Evolutionary conservation across 805 yeast species (phyloP).

Genomic region (Metschnikowia henanensis): DNA sequence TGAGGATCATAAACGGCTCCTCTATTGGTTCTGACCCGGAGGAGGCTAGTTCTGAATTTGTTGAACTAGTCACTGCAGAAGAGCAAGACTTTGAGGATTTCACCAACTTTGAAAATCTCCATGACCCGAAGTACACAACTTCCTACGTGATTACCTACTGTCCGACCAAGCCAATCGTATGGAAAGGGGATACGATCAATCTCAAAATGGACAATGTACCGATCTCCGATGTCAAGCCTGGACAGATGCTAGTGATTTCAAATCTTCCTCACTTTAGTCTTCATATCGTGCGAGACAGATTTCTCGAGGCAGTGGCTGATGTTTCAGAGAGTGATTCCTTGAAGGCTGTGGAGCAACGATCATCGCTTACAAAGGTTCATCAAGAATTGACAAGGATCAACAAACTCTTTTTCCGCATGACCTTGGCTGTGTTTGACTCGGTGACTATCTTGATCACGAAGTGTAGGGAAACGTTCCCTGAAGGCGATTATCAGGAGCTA

Average conservation of each 20-base stretch:
- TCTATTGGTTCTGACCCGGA: slow-evolving; percentile 38
- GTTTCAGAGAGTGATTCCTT: slow-evolving; percentile 39
- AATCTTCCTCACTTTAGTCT: slow-evolving; percentile 61
- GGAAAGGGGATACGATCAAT: slow-evolving; percentile 81
- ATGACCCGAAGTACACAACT: slow-evolving; percentile 30
- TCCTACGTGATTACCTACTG: slow-evolving; percentile 74
- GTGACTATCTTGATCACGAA: slow-evolving; percentile 53
- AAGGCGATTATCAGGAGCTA: slow-evolving; percentile 69
- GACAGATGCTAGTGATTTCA: slow-evolving; percentile 64
- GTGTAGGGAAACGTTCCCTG: slow-evolving; percentile 49
- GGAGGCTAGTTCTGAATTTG: slow-evolving; percentile 26
- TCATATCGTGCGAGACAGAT: slow-evolving; percentile 53
- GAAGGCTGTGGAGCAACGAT: slow-evolving; percentile 57
- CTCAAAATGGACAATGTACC: slow-evolving; percentile 49
- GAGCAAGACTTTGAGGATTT: slow-evolving; percentile 7
- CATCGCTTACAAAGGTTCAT: slow-evolving; percentile 73
- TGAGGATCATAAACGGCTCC: slow-evolving; percentile 40
- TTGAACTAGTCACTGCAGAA: slow-evolving; percentile 22
- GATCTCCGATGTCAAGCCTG: slow-evolving; percentile 59
- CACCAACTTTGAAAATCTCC: slow-evolving; percentile 12
- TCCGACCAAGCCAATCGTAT: slow-evolving; percentile 81
- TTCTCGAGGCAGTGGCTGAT: slow-evolving; percentile 53
- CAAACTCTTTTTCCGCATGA: slow-evolving; percentile 64
- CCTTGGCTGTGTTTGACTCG: slow-evolving; percentile 63
- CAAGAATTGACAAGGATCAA: slow-evolving; percentile 67